Percentiles rank a stretch among this genome's conserved stretches.
These are phyloP conservation scores for Carex pumila DNA, from an alignment of 176 grass and related monocot genomes.

Conservation along the genomic window DNA sequence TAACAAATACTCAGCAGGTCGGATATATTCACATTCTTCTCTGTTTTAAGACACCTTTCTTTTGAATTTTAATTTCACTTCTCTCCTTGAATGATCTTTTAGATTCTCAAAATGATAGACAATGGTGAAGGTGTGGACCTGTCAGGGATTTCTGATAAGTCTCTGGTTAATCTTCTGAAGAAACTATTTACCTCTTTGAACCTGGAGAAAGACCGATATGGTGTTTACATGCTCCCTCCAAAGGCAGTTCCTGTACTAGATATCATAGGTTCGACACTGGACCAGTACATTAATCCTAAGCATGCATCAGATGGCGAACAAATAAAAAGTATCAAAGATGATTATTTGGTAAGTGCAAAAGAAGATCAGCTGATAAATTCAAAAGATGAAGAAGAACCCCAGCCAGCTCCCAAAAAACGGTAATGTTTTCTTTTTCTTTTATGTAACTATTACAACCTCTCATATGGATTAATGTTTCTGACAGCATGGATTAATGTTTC, in stretches of 20 bases:
- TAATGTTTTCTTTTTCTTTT: conserved; percentile 12
- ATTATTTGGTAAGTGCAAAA: background rate
- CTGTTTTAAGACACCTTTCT: background rate
- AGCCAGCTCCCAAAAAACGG: conserved; percentile 46
- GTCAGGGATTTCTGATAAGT: conserved; percentile 64
- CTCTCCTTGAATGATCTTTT: conserved; percentile 7
- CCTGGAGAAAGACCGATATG: conserved; percentile 52
- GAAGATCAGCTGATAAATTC: background rate
- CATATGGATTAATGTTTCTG: conserved; percentile 8
- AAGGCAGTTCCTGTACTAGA: conserved; percentile 56
- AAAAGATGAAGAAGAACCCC: conserved; percentile 33
- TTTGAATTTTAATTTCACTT: background rate
- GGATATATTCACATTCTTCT: background rate
- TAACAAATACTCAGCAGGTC: background rate
- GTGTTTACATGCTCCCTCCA: conserved; percentile 56
- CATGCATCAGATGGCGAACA: background rate
- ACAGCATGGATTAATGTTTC: conserved; percentile 10
- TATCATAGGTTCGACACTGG: conserved; percentile 44
- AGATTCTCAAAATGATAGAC: conserved; percentile 98
- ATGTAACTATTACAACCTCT: conserved; percentile 2
- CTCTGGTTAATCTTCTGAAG: conserved; percentile 59
- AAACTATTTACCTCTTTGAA: conserved; percentile 79
- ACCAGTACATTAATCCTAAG: background rate
- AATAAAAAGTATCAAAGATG: background rate
- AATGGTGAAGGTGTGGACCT: conserved; percentile 85